These are phyloP conservation scores for Acidiella bohemica DNA, from an alignment of 495 filamentous ascomycete genomes.

Conservation along the genomic window DNA sequence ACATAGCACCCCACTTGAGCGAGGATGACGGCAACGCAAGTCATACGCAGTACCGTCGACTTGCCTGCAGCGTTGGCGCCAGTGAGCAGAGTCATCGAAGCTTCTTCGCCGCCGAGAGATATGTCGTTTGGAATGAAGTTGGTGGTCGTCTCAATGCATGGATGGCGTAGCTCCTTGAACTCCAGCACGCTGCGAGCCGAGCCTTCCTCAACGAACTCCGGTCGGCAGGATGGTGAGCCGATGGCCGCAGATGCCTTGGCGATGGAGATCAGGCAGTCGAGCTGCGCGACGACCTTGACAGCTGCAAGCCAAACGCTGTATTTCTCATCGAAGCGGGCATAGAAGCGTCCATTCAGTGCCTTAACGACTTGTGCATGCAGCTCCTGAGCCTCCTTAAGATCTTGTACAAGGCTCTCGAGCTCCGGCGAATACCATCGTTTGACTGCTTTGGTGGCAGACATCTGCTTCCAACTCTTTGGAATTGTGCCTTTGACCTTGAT, in stretches of 20 bases:
- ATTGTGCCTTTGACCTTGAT: constrained; percentile 61
- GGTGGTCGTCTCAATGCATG: constrained; percentile 73
- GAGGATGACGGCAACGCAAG: constrained; percentile 93
- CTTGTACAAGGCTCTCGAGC: constrained; percentile 63
- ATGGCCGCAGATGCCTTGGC: constrained; percentile 74
- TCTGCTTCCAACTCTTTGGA: constrained; percentile 82
- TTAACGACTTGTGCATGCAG: constrained; percentile 86
- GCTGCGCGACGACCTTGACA: constrained; percentile 73
- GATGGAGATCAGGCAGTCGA: constrained; percentile 89
- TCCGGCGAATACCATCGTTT: constrained; percentile 93
- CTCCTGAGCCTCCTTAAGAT: constrained; percentile 86
- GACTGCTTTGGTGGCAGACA: constrained; percentile 80
- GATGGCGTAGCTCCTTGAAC: constrained; percentile 85
- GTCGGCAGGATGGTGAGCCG: constrained; percentile 78
- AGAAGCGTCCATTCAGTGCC: constrained; percentile 73
- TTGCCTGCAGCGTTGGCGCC: constrained; percentile 97
- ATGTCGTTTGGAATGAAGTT: constrained; percentile 98
- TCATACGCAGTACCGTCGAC: constrained; percentile 96
- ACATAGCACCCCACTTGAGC: constrained; percentile 96
- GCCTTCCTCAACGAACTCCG: constrained; percentile 68
- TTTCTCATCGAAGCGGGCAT: constrained; percentile 71
- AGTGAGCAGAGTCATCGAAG: constrained; percentile 86
- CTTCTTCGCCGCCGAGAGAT: constrained; percentile 58
- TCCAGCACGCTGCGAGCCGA: constrained; percentile 60
- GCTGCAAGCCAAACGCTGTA: constrained; percentile 80